A percentile compares a stretch with the other conserved stretches of the same genome.
Conservation (phyloP, 805 yeast genomes). For the Kluyveromyces lactis region DNA sequence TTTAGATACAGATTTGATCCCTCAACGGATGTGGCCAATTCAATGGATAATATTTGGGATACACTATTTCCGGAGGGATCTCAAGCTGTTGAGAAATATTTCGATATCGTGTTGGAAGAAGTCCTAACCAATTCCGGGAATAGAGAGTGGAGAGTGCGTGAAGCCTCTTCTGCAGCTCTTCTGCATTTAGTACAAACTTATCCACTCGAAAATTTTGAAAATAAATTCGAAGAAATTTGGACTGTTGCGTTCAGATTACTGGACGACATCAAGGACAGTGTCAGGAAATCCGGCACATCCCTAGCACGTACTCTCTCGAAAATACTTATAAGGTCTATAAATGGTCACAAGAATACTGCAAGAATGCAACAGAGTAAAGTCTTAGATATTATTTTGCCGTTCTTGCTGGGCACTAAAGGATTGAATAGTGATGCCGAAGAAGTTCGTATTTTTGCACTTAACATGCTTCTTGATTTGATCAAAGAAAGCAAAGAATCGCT, state of each 20-base stretch:
- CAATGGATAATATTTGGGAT: constrained; percentile 88
- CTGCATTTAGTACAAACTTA: constrained; percentile 60
- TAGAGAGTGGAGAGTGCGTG: constrained; percentile 89
- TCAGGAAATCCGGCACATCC: constrained; percentile 67
- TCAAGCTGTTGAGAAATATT: constrained; percentile 43
- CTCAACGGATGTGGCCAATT: constrained; percentile 55
- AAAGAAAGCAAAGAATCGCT: constrained; percentile 53
- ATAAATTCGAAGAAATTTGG: constrained; percentile 65
- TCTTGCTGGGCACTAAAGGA: constrained; percentile 72
- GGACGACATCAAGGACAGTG: constrained; percentile 94
- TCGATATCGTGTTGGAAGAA: constrained; percentile 54
- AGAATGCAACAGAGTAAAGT: constrained; percentile 34
- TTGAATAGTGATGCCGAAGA: constrained; percentile 81
- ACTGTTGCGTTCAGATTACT: constrained; percentile 76
- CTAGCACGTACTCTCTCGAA: constrained; percentile 62
- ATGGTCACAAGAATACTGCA: constrained; percentile 33
- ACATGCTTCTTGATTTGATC: constrained; percentile 63
- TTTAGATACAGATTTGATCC: constrained; percentile 86
- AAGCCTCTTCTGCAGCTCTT: constrained; percentile 72
- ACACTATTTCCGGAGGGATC: constrained; percentile 52
- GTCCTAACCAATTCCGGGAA: constrained; percentile 61
- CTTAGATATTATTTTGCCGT: constrained; percentile 59
- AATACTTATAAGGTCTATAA: constrained; percentile 50
- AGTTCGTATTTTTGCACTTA: constrained; percentile 64
- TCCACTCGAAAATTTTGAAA: constrained; percentile 41